Base-by-base conservation (phyloP, 164 flowering plant species). In the Houttuynia cordata region DNA sequence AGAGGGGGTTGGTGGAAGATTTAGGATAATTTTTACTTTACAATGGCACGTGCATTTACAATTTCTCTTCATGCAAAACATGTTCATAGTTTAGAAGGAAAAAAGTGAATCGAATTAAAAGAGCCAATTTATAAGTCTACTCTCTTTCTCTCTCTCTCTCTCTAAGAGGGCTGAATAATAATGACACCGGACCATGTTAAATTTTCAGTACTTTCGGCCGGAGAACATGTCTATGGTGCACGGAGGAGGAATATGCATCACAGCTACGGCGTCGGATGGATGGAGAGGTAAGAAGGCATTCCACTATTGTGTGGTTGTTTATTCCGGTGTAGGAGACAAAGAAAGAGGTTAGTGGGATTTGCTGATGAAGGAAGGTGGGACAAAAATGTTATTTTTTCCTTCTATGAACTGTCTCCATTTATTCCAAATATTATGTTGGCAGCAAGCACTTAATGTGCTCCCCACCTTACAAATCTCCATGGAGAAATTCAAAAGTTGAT, bases 261-360 rank as follows among this genome's bases (percentile, higher is more conserved):
- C 1, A 49, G 24, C 24, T 18, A n/a, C 53, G 23, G 14, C 45
- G 4, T 21, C 4, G 53, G 25, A 12, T 1, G 41, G 54, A 23
- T 7, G 24, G 13, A 21, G 51, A 30, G 17, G 34, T 24, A 23
- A 19, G 2, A 22, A 37, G 15, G 47, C 14, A 52, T 50, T 60
- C 20, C 24, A 49, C 54, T 60, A 24, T 50, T 18, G 63, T 21
- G 53, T 60, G 39, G 63, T 60, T 47, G 63, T 19, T 50, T 50
- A 47, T 15, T 24, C 24, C 41, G 15, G 39, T 49, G 21, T 0
- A 10, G 55, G 41, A 30, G 22, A 30, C 53, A 24, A 49, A 60
- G n/a, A 15, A 59, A 60, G 51, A 24, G 54, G 19, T 50, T 24
- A 60, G 63, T 60, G 53, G 63, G 63, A 49, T 50, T 60, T 60